Percentiles rank a stretch among this genome's conserved stretches.
These are phyloP conservation scores for Nakazawaea holstii DNA, from an alignment of 805 yeast genomes.

Conservation along the genomic window DNA sequence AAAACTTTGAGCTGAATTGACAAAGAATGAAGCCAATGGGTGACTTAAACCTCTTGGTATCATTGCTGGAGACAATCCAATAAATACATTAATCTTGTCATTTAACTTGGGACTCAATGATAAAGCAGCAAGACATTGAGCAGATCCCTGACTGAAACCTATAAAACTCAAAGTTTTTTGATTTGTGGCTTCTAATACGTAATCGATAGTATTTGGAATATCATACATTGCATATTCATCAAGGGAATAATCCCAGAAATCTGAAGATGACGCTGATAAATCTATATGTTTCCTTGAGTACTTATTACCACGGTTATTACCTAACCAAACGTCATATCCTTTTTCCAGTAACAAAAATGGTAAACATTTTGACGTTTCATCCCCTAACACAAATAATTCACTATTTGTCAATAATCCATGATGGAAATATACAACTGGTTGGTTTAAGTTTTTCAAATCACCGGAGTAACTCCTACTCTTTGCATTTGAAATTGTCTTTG, in stretches of 20 bases:
- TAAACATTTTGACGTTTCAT: slow-evolving; percentile 37
- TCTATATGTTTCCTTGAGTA: slow-evolving; percentile 74
- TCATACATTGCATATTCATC: slow-evolving; percentile 92
- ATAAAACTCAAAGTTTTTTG: slow-evolving; percentile 52
- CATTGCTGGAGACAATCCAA: slow-evolving; percentile 80
- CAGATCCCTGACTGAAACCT: slow-evolving; percentile 95
- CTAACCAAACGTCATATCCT: slow-evolving; percentile 94
- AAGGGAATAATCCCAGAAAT: slow-evolving; percentile 88
- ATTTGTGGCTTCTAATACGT: slow-evolving; percentile 53
- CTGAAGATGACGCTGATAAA: slow-evolving; percentile 30
- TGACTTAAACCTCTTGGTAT: slow-evolving; percentile 85
- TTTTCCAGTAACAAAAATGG: slow-evolving; percentile 74
- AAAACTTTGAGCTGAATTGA: slow-evolving; percentile 72
- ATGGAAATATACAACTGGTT: slow-evolving; percentile 68
- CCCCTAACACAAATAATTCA: slow-evolving; percentile 57
- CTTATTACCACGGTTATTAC: slow-evolving; percentile 90
- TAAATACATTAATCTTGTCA: slow-evolving; percentile 39
- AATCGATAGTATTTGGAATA: slow-evolving; percentile 80
- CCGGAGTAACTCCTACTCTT: slow-evolving; percentile 13
- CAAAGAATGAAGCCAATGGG: slow-evolving; percentile 67
- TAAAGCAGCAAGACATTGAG: slow-evolving; percentile 86
- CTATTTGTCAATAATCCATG: slow-evolving; percentile 90
- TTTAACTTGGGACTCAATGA: slow-evolving; percentile 68
- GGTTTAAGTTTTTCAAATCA: slow-evolving; percentile 20
- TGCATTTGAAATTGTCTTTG: slow-evolving; percentile 20